Evolutionary conservation across 768 basidiomycete species (phyloP).

Genomic region (Calvatia gigantea): DNA sequence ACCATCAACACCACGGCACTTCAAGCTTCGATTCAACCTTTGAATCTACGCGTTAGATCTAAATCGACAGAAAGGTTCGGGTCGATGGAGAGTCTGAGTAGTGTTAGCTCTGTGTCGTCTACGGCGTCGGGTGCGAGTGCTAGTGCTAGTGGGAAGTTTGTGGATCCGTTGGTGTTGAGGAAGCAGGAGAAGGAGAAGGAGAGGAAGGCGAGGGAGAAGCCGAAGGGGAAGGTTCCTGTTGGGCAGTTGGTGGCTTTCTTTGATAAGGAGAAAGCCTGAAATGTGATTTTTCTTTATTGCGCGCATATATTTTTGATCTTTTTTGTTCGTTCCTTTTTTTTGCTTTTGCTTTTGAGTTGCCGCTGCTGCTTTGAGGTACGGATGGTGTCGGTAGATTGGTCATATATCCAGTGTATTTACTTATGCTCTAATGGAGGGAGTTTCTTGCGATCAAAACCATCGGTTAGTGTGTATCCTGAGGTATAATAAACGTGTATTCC

Average conservation of each 20-base stretch:
- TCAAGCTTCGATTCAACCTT: constrained; percentile 5
- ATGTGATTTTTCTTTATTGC: too few relatives aligned
- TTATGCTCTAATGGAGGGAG: too few relatives aligned
- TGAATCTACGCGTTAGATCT: constrained; percentile 4
- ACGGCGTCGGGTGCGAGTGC: constrained; percentile 11
- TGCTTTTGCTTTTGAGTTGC: too few relatives aligned
- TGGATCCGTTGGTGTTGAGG: constrained; percentile 73
- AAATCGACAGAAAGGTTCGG: constrained; percentile 11
- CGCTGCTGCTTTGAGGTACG: too few relatives aligned
- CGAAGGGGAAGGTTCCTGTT: constrained; percentile 64
- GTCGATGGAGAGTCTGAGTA: constrained; percentile 15
- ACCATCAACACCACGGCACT: background rate
- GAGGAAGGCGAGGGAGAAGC: constrained; percentile 29
- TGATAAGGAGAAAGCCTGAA: constrained; percentile 35
- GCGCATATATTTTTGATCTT: too few relatives aligned
- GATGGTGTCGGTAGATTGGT: too few relatives aligned
- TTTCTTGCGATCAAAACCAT: too few relatives aligned
- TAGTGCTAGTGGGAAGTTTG: constrained; percentile 48
- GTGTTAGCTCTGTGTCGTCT: constrained; percentile 4
- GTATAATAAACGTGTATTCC: too few relatives aligned
- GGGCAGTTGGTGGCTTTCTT: constrained; percentile 85
- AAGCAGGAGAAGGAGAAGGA: constrained; percentile 53
- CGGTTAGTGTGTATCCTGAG: too few relatives aligned
- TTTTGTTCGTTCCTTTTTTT: too few relatives aligned
- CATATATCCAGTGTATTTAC: too few relatives aligned